phyloP scores from a whole-genome alignment of 495 filamentous ascomycete species.

The Aspergillus egyptiacus region DNA sequence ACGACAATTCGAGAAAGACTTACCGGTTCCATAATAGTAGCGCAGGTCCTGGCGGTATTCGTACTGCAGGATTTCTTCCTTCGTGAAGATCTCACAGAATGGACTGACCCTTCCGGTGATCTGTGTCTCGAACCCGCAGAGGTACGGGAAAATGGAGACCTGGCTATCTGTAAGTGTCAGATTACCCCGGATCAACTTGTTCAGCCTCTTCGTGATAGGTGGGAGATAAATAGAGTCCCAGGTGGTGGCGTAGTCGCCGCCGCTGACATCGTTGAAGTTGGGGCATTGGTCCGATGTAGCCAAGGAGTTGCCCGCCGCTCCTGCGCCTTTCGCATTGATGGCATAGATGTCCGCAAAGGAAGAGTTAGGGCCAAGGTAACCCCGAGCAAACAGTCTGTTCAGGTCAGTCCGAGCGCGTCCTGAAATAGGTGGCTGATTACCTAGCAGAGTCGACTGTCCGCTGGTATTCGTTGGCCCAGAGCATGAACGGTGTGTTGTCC shows the following conservation, averaged over 20 bases:
- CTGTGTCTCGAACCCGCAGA: conserved; percentile 57
- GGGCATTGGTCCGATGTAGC: conserved; percentile 52
- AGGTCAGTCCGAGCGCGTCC: neutral
- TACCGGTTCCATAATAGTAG: conserved; percentile 49
- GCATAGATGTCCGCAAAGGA: conserved; percentile 45
- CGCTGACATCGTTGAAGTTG: conserved; percentile 38
- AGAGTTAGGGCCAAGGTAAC: conserved; percentile 46
- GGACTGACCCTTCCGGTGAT: conserved; percentile 49
- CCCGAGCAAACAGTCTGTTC: conserved; percentile 43
- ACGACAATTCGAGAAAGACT: no score
- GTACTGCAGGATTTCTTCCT: conserved; percentile 48
- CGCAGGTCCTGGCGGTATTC: conserved; percentile 55
- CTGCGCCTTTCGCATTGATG: conserved; percentile 42
- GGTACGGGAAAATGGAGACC: conserved; percentile 49
- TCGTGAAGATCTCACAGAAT: conserved; percentile 49
- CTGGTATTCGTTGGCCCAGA: conserved; percentile 55
- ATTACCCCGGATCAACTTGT: conserved; percentile 41
- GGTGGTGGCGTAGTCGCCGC: conserved; percentile 33
- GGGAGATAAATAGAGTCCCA: conserved; percentile 47
- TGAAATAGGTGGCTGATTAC: neutral
- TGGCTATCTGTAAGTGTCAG: conserved; percentile 45
- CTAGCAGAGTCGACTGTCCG: conserved; percentile 48
- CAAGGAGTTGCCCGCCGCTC: conserved; percentile 47
- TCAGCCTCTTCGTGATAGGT: conserved; percentile 43
- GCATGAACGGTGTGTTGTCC: conserved; percentile 46